Evolutionary conservation across 1,284 basidiomycete genomes (phyloP).

Genomic region (Tilletia indica): DNA sequence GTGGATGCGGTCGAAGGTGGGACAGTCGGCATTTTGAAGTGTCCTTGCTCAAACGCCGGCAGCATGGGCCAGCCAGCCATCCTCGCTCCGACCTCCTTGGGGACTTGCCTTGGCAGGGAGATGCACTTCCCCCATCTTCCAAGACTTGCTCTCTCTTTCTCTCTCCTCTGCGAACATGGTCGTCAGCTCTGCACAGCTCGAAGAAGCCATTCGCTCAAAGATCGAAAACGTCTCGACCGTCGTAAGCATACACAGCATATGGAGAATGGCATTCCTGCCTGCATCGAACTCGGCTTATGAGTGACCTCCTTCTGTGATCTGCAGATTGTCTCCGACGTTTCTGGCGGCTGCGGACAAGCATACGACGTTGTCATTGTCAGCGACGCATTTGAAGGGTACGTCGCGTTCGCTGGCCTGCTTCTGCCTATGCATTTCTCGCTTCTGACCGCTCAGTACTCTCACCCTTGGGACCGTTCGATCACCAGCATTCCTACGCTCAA

Average conservation of each 20-base stretch:
- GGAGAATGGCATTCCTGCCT: not conserved
- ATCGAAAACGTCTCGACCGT: slow-evolving; percentile 43
- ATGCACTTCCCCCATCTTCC: too few species aligned
- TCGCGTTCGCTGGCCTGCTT: not conserved
- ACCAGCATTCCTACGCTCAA: slow-evolving; percentile 46
- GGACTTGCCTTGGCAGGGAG: too few species aligned
- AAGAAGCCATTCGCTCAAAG: slow-evolving; percentile 49
- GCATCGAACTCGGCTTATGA: not conserved
- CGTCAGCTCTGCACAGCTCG: slow-evolving; percentile 52
- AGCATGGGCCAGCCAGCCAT: too few species aligned
- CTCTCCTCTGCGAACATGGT: slow-evolving; percentile 23
- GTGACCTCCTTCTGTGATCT: not conserved
- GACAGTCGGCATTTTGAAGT: too few species aligned
- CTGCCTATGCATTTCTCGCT: not conserved
- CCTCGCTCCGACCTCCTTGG: too few species aligned
- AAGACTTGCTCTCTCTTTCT: too few species aligned
- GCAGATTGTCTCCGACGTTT: slow-evolving; percentile 53
- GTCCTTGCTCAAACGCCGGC: too few species aligned
- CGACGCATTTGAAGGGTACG: slow-evolving; percentile 46
- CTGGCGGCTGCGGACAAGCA: slow-evolving; percentile 53
- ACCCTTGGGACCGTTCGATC: not conserved
- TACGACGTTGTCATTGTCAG: slow-evolving; percentile 54
- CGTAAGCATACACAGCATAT: slow-evolving; percentile 25
- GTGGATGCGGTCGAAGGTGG: too few species aligned
- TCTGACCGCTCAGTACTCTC: too few species aligned